Base-by-base conservation (phyloP, 768 basidiomycete genomes). In the Pisolithus microcarpus region DNA sequence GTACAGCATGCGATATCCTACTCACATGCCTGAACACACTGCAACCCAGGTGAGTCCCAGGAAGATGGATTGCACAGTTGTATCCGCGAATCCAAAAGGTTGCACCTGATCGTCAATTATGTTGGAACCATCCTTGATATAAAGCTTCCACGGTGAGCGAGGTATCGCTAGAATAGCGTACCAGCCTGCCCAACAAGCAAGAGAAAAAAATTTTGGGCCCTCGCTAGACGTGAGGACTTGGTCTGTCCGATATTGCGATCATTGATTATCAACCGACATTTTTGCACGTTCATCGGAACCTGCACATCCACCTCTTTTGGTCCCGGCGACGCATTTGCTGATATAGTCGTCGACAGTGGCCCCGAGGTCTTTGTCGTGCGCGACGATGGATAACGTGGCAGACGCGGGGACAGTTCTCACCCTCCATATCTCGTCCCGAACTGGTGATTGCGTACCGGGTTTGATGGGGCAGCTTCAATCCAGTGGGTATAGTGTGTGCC, bases 91-190 rank as follows among this genome's bases (percentile, higher is more conserved):
- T 87, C 87, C 86, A 90, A n/a, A n/a, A 23, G 63, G 70, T 63
- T 90, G 87, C 49, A 76, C 64, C 24, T 55, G 65, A 60, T 84
- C 76, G 8, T 78, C 72, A 57, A 90, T 85, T 65, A 79, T 78
- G 7, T 74, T 63, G 3, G 72, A 76, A 1, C 87, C 64, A 18
- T 79, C 83, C 48, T 74, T 74, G 62, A 88, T 70, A 58, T 79
- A 83, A 56, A 82, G 47, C 62, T 88, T 88, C 87, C 88, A 90
- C 74, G 0, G 81, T 82, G 0, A 85, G 86, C 4, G 85, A 87
- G 65, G 70, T 79, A 60, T 90, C 86, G 4, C 77, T 72, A 11
- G 86, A 81, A 65, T 74, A 89, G 46, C 83, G 82, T 49, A 85
- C 72, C 26, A 86, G 87, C 0, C 87, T 86, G 55, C 84, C 79